Conservation (phyloP, 495 filamentous ascomycete genomes). For the Massariosphaeria phaeospora region DNA sequence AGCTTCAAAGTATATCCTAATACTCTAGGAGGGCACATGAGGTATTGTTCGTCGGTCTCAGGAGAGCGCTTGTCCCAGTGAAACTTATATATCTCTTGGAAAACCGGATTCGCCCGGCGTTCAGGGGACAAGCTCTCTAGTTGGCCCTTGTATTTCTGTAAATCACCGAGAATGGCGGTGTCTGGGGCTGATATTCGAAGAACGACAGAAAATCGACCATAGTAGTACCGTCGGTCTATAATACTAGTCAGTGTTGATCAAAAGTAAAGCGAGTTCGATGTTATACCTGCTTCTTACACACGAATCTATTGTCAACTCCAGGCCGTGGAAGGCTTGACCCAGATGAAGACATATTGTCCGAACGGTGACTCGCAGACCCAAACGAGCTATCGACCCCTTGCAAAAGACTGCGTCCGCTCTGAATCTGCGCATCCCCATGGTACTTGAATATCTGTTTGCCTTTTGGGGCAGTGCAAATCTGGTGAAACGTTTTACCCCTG, state of each 20-base stretch:
- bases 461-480: no score
- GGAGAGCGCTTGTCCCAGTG: not conserved
- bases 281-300: not conserved
- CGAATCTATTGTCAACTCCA: not conserved
- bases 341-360: not conserved
- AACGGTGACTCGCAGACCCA: not conserved
- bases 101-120: not conserved
- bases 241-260: not conserved
- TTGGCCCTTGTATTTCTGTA: not conserved
- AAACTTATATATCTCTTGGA: not conserved
- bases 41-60: not conserved
- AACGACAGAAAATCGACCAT: conserved; percentile 3
- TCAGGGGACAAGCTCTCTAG: not conserved
- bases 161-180: not conserved
- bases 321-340: not conserved
- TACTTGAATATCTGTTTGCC: conserved; percentile 2
- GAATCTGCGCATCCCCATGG: not conserved
- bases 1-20: not conserved
- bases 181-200: not conserved
- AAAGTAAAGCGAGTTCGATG: not conserved
- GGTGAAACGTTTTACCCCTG: no score
- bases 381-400: not conserved
- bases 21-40: conserved; percentile 1
- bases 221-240: not conserved
- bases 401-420: not conserved